Percentiles rank a stretch among this genome's conserved stretches.
Evolutionary conservation across 768 basidiomycete species (phyloP).

Genomic region (Tricholoma hemisulphureum): DNA sequence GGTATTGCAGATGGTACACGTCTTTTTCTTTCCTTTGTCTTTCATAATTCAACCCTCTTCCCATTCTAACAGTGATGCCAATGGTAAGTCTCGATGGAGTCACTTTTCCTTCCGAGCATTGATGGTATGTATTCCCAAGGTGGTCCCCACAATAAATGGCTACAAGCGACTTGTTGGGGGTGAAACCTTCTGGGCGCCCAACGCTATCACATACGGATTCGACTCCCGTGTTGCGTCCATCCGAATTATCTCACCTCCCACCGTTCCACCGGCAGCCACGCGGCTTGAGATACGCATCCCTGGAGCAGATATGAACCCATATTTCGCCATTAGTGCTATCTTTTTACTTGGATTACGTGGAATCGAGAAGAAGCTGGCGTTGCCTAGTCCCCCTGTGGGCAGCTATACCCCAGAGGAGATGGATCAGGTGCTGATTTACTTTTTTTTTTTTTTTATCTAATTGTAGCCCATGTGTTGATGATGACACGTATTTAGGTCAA

Average conservation of each 20-base stretch:
- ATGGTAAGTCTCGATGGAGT: constrained; percentile 45
- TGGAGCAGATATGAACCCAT: constrained; percentile 96
- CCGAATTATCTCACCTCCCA: constrained; percentile 89
- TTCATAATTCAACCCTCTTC: background rate
- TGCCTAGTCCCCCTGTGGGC: constrained; percentile 72
- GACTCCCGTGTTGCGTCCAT: constrained; percentile 93
- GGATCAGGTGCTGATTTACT: constrained; percentile 38
- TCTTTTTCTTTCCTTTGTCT: background rate
- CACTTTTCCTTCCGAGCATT: background rate
- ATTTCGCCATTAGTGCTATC: constrained; percentile 84
- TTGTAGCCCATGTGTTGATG: constrained; percentile 18
- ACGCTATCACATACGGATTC: constrained; percentile 91
- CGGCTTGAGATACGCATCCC: constrained; percentile 93
- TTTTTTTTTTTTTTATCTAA: background rate
- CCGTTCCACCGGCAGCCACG: constrained; percentile 76
- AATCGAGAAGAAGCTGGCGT: constrained; percentile 68
- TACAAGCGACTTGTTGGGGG: constrained; percentile 96
- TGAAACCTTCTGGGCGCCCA: constrained; percentile 93
- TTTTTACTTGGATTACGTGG: constrained; percentile 87
- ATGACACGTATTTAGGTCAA: constrained; percentile 45
- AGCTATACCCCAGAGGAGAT: constrained; percentile 55
- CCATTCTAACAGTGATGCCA: constrained; percentile 62
- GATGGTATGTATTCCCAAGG: constrained; percentile 35
- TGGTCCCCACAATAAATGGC: constrained; percentile 91
- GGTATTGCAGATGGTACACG: constrained; percentile 85